Evolutionary conservation across 352 stramenopile genomes (phyloP).

Genomic region (Plasmopara muralis): DNA sequence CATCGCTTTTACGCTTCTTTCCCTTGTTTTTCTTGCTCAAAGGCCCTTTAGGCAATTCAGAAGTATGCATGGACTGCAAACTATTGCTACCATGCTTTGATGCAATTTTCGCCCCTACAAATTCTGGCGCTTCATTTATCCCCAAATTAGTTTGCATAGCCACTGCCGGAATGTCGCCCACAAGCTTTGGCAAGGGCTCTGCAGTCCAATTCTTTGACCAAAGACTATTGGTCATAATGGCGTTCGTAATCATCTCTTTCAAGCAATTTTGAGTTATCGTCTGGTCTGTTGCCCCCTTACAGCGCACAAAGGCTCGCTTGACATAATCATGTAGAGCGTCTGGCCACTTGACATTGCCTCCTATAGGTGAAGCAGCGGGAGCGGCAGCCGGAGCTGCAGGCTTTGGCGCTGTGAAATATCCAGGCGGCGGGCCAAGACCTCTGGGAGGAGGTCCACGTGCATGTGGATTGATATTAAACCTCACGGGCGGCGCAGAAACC

Average conservation of each 20-base stretch:
- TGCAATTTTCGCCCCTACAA: constrained; percentile 9
- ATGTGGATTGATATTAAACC: constrained; percentile 32
- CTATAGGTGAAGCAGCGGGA: constrained; percentile 16
- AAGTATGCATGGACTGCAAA: constrained; percentile 25
- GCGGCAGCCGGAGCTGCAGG: constrained; percentile 9
- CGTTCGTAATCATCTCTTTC: constrained; percentile 79
- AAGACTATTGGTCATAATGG: constrained; percentile 76
- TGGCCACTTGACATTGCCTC: constrained; percentile 67
- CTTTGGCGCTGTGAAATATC: constrained; percentile 7
- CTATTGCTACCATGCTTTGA: constrained; percentile 24
- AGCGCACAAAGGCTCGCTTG: constrained; percentile 76
- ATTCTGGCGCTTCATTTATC: constrained; percentile 13
- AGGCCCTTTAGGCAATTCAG: constrained; percentile 44
- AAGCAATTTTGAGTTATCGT: constrained; percentile 67
- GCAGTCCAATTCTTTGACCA: constrained; percentile 82
- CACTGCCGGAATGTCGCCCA: constrained; percentile 33
- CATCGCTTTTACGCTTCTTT: constrained; percentile 65
- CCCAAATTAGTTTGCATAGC: constrained; percentile 22
- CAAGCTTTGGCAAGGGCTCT: constrained; percentile 65
- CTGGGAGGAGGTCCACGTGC: constrained; percentile 13
- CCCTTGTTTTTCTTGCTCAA: constrained; percentile 51
- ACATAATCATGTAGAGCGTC: constrained; percentile 82
- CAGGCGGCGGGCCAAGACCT: constrained; percentile 15
- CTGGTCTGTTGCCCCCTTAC: constrained; percentile 70
- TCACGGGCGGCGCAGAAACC: constrained; percentile 28